Base-by-base conservation (phyloP, 345 rosid genomes). In the Eucalyptus rudis region DNA sequence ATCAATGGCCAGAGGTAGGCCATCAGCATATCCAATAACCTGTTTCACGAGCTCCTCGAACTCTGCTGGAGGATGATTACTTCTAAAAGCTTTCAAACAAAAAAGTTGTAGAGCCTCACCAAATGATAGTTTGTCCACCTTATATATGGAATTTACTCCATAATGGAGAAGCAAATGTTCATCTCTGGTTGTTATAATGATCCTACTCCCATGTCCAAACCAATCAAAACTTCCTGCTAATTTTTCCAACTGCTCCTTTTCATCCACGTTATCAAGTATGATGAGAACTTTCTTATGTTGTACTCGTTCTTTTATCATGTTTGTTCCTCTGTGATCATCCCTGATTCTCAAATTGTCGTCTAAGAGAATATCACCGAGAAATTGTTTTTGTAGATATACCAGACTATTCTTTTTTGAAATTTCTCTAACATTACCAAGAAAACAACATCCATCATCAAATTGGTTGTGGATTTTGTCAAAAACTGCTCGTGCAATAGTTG, bases 351-450 rank as follows among this genome's bases (percentile, higher is more conserved):
- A 22, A 52, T 50, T 54, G 10, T 64, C 52, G 3, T 45, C 7
- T 12, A 31, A 27, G 27, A 87, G 11, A 11, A 89, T 29, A 5
- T 85, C 33, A 29, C 25, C 13, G 15, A 91, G 87, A 62, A 90
- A 85, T 12, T 43, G 6, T 16, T 91, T 64, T 81, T 89, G 89
- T 5, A 91, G 33, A 25, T 36, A 16, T 3, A 66, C 83, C 8
- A 71, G 4, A 66, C 76, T 62, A 6, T 66, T 19, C 40, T 31
- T 4, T 50, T 19, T 49, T 2, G 64, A 88, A 25, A 17, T 87
- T 89, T 90, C 90, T 87, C 89, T 88, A 29, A 93, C 93, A 79
- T 92, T 93, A 11, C 51, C 83, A 17, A 92, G 49, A 15, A 94
- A 91, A 90, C 87, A 89, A 31, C 71, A 13, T 15, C 79, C 87